Evolutionary conservation across 805 yeast species (phyloP), one percentile per base, ranked within the genome.

Genomic region (Lachancea nothofagi): DNA sequence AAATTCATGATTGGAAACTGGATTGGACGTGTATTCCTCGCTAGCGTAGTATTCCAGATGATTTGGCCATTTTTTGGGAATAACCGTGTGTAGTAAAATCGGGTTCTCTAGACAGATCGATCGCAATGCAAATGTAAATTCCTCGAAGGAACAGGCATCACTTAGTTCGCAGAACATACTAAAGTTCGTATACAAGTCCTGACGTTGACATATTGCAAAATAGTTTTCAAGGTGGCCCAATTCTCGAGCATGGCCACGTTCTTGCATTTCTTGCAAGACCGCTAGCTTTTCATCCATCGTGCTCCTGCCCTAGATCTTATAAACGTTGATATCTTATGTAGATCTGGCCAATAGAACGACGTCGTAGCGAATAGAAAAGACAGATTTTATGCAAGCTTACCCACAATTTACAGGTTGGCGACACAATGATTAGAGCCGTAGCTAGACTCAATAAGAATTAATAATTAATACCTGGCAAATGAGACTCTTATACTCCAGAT

Each of bases 171-270:
- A 46, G 37, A 45, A 50, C 26, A 55, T 29, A 12, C 40, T 32
- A 39, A 55, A 57, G 37, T 50, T 53, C 5, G 47, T 34, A 30
- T 57, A 57, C 24, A 56, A 26, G 4, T 46, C 42, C 35, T 54
- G 57, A 33, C 61, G 49, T 31, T 47, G 51, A 19, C 47, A 21
- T 9, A 49, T 17, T 1, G 56, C 55, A 38, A 55, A 55, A 40
- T 48, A 47, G 33, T 52, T 47, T 41, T 57, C 60, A 24, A 56
- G 24, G 33, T 46, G 51, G 13, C 59, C 62, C 49, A 55, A 44
- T n/a, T 50, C 51, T 40, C 62, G 47, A 1, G 55, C 56, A 50
- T 57, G 62, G 14, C 60, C 61, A 21, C 45, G 41, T 12, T 44
- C 45, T 10, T 48, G 38, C 38, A 47, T 27, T 27, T 26, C 22